These are phyloP conservation scores for Mucor irregularis DNA, from an alignment of 371 early-diverging fungal genomes.

Conservation along the genomic window DNA sequence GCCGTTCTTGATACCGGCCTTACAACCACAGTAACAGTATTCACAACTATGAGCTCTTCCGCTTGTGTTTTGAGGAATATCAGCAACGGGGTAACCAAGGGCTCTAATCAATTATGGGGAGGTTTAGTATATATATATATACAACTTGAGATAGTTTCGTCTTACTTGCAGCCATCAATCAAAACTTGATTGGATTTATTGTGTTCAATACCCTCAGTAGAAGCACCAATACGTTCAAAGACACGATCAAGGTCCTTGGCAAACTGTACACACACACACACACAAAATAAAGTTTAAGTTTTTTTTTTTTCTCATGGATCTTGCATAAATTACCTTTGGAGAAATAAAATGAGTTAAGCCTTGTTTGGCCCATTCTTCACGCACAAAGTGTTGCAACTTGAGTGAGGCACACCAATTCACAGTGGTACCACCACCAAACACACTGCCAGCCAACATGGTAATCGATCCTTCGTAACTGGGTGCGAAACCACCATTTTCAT, in stretches of 20 bases:
- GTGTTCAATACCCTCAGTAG: conserved; percentile 54
- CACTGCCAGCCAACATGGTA: conserved; percentile 58
- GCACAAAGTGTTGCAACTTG: conserved; percentile 61
- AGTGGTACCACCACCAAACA: conserved; percentile 74
- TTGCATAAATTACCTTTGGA: conserved; percentile 21
- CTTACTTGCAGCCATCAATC: conserved; percentile 62
- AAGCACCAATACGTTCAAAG: conserved; percentile 58
- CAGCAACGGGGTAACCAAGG: conserved; percentile 59
- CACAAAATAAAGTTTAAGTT: background rate
- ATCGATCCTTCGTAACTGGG: conserved; percentile 49
- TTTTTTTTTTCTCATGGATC: too few relatives aligned
- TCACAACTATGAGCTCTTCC: conserved; percentile 65
- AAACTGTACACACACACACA: conserved; percentile 17
- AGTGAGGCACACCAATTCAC: conserved; percentile 73
- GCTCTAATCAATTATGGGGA: conserved; percentile 34
- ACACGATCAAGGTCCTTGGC: conserved; percentile 55
- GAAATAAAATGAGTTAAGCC: conserved; percentile 62
- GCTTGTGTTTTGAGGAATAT: conserved; percentile 71
- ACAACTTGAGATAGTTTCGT: background rate
- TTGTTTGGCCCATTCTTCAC: conserved; percentile 74
- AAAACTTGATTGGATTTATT: conserved; percentile 64
- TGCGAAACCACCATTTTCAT: conserved; percentile 51
- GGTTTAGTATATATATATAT: background rate
- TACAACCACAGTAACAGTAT: conserved; percentile 71
- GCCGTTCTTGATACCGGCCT: conserved; percentile 71